These are phyloP conservation scores for Pseudogymnoascus sp. DNA, from an alignment of 2,329 filamentous ascomycete species.

Conservation along the genomic window DNA sequence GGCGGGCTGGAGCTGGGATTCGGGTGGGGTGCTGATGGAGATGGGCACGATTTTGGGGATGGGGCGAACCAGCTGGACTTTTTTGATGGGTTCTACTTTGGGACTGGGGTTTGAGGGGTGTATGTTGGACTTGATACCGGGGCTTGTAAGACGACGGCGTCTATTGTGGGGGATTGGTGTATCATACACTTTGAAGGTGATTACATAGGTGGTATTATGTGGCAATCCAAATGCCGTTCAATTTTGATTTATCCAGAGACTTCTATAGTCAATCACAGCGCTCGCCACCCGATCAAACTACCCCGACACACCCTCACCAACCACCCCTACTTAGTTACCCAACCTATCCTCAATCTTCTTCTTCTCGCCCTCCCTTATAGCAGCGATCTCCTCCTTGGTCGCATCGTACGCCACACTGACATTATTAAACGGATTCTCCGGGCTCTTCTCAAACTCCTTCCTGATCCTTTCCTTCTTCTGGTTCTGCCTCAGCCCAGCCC, in stretches of 20 bases:
- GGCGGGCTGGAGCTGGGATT: slow-evolving; percentile 12
- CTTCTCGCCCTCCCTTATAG: slow-evolving; percentile 59
- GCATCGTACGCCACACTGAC: slow-evolving; percentile 69
- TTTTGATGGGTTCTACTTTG: slow-evolving; percentile 46
- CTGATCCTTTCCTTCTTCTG: slow-evolving; percentile 77
- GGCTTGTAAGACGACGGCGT: not conserved
- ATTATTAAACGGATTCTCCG: slow-evolving; percentile 95
- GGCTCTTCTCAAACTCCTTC: slow-evolving; percentile 92
- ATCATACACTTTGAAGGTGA: not conserved
- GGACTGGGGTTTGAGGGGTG: slow-evolving; percentile 18
- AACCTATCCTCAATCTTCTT: slow-evolving; percentile 68
- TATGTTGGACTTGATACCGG: not conserved
- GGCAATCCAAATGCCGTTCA: slow-evolving; percentile 1
- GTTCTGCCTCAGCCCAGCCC: slow-evolving; percentile 65
- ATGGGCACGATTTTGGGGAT: slow-evolving; percentile 13
- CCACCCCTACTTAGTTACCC: slow-evolving; percentile 22
- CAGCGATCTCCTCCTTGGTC: slow-evolving; percentile 65
- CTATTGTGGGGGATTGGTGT: not conserved
- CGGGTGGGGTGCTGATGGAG: slow-evolving; percentile 15
- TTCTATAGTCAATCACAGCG: not conserved
- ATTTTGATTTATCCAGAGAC: not conserved
- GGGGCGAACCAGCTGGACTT: slow-evolving; percentile 30
- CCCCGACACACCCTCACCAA: not conserved
- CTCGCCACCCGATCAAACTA: not conserved
- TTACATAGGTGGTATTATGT: not conserved